Percentiles rank a stretch among this genome's conserved stretches.
Conservation (phyloP, 352 stramenopile species). For the Lagenidium giganteum region DNA sequence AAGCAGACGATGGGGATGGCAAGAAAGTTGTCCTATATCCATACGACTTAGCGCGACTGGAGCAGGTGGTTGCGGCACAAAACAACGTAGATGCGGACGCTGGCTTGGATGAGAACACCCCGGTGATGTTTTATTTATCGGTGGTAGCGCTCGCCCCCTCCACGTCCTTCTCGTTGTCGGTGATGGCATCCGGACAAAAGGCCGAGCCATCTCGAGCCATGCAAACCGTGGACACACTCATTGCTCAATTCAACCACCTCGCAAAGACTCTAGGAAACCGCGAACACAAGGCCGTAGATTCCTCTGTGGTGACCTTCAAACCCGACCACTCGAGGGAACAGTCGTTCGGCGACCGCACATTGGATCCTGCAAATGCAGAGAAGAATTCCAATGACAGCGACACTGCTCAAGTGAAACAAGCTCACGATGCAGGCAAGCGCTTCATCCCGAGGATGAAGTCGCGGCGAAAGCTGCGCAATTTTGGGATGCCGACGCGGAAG, state of each 20-base stretch:
- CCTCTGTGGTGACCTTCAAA: too few species aligned
- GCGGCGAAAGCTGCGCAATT: background rate
- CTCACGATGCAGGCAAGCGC: too few species aligned
- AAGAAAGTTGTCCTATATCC: conserved; percentile 59
- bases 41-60: conserved; percentile 35
- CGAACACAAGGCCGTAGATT: background rate
- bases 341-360: background rate
- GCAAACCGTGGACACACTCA: conserved; percentile 58
- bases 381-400: background rate
- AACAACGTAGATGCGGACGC: background rate
- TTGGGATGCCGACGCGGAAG: conserved; percentile 9
- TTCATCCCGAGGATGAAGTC: background rate
- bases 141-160: conserved; percentile 35
- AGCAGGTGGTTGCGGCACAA: too few species aligned
- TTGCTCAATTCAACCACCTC: conserved; percentile 61
- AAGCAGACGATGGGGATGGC: conserved; percentile 14
- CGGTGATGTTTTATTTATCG: conserved; percentile 47
- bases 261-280: conserved; percentile 25
- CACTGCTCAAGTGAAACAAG: conserved; percentile 6
- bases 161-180: conserved; percentile 37
- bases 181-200: conserved; percentile 68
- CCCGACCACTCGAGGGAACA: too few species aligned
- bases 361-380: background rate
- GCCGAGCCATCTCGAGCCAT: conserved; percentile 48
- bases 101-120: background rate